phyloP scores from a whole-genome alignment of 1,139 yeast genomes.

The Wickerhamiella infanticola region DNA sequence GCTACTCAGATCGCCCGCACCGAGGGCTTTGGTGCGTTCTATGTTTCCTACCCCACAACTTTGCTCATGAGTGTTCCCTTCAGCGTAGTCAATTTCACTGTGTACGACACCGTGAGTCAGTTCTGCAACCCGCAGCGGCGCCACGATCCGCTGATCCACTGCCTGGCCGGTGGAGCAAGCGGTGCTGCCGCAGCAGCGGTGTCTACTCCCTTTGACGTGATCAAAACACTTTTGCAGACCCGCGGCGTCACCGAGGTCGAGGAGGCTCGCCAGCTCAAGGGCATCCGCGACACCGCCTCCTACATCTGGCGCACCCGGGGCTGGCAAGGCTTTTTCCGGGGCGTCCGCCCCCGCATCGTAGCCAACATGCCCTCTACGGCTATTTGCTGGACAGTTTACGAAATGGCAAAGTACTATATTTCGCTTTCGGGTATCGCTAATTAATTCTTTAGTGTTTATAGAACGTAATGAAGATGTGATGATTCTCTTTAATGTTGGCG shows the following conservation, averaged over 20 bases:
- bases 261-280: conserved; percentile 44
- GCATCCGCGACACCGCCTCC: conserved; percentile 56
- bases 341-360: conserved; percentile 80
- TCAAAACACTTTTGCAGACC: conserved; percentile 83
- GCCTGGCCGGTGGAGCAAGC: conserved; percentile 86
- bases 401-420: conserved; percentile 75
- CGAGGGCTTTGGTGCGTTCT: conserved; percentile 79
- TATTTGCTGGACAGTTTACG: conserved; percentile 96
- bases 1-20: conserved; percentile 36
- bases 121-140: conserved; percentile 59
- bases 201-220: conserved; percentile 90
- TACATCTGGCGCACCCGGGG: conserved; percentile 60
- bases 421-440: conserved; percentile 6
- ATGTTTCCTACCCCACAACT: conserved; percentile 90
- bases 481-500: not conserved
- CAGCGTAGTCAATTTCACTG: conserved; percentile 87
- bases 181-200: conserved; percentile 96
- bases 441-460: not conserved
- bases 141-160: conserved; percentile 84
- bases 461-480: not conserved
- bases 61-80: conserved; percentile 86
- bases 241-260: conserved; percentile 24
- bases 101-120: conserved; percentile 73
- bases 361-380: conserved; percentile 96
- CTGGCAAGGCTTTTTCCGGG: conserved; percentile 56